phyloP scores from a whole-genome alignment of 148 eudicot species.

The Silene latifolia region DNA sequence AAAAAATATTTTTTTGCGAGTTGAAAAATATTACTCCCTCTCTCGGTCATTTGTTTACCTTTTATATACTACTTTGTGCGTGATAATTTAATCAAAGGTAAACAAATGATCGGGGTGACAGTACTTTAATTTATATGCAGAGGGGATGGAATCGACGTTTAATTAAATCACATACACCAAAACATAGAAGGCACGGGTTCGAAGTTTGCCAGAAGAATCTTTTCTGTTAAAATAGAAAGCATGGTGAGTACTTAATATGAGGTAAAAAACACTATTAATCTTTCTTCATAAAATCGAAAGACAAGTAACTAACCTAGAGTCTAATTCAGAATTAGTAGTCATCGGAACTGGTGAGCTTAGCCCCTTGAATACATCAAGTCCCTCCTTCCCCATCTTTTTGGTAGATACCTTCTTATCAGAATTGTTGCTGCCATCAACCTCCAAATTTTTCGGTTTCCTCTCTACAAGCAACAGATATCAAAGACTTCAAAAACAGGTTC shows the following conservation, averaged over 20 bases:
- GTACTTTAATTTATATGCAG: neutral
- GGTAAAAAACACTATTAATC: neutral
- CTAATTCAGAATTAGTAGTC: neutral
- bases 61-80: neutral
- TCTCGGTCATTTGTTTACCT: too few relatives aligned
- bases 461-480: neutral
- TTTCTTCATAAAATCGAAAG: neutral
- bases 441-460: neutral
- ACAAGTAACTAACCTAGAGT: neutral
- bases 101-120: too few relatives aligned
- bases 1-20: neutral
- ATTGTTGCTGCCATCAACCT: neutral
- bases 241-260: neutral
- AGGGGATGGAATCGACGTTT: neutral
- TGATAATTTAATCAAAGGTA: too few relatives aligned
- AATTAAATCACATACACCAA: neutral
- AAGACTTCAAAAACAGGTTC: neutral
- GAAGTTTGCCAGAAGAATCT: neutral
- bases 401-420: neutral
- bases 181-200: constrained; percentile 6
- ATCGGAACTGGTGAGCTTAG: neutral
- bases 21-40: too few relatives aligned
- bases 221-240: neutral
- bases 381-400: neutral
- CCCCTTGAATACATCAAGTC: neutral